Conservation (phyloP, 2,329 filamentous ascomycete genomes). For the Cercospora berteroae region DNA sequence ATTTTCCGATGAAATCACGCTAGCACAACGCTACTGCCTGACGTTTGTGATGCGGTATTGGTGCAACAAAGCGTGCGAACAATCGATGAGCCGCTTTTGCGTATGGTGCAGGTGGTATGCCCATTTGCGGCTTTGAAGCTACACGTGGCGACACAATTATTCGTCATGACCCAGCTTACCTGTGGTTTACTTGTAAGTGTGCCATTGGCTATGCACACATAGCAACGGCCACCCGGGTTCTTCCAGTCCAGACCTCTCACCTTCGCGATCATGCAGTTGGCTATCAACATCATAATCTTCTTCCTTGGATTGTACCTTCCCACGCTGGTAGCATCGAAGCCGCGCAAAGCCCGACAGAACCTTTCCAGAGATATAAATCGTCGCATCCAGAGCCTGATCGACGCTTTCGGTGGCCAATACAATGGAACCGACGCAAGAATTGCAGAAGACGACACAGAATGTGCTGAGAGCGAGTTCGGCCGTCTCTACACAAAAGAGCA, state of each 20-base stretch:
- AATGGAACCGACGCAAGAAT: background rate
- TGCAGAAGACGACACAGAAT: background rate
- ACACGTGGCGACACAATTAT: constrained; percentile 9
- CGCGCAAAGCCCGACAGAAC: constrained; percentile 18
- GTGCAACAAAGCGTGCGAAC: constrained; percentile 5
- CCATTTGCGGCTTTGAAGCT: background rate
- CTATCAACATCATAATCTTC: constrained; percentile 22
- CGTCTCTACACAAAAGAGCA: constrained; percentile 17
- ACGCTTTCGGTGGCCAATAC: background rate
- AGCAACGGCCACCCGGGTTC: background rate
- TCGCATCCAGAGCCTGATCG: background rate
- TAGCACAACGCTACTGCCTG: background rate
- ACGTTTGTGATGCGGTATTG: background rate
- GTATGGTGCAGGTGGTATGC: background rate
- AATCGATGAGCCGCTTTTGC: constrained; percentile 10
- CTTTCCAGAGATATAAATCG: constrained; percentile 10
- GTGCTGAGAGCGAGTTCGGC: background rate
- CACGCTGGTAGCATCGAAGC: constrained; percentile 17
- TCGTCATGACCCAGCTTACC: constrained; percentile 1
- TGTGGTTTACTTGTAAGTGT: background rate
- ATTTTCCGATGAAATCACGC: background rate
- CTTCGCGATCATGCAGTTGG: constrained; percentile 19
- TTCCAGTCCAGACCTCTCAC: background rate
- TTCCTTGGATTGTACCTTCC: constrained; percentile 21
- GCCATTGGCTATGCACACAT: background rate